Conservation (phyloP, 805 yeast species). For the Yamadazyma nakazawae region DNA sequence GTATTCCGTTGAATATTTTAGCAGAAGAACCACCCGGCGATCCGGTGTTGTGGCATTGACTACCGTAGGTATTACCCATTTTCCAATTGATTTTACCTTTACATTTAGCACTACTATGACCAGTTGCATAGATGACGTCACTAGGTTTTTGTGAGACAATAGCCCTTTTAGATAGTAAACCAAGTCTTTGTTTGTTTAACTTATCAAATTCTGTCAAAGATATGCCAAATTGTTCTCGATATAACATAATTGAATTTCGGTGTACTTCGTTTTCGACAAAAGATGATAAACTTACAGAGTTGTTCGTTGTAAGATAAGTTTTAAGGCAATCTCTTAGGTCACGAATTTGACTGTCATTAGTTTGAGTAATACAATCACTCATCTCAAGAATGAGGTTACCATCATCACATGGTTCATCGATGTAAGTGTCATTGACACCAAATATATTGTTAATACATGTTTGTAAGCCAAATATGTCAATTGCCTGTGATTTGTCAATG, state of each 20-base stretch:
- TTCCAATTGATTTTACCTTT: background rate
- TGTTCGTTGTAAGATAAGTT: background rate
- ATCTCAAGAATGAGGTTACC: background rate
- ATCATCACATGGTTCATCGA: background rate
- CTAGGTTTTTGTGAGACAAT: background rate
- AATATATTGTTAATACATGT: constrained; percentile 21
- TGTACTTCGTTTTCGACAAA: background rate
- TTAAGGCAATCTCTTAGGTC: background rate
- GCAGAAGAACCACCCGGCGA: background rate
- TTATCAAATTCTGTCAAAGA: background rate
- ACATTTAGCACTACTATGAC: background rate
- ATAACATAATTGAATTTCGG: background rate
- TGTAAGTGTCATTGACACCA: background rate
- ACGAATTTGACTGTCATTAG: background rate
- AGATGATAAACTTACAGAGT: background rate
- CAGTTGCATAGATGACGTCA: background rate
- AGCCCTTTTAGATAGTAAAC: background rate
- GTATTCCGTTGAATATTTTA: background rate
- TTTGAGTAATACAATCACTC: background rate
- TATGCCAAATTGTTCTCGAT: background rate
- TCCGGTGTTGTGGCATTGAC: background rate
- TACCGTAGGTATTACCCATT: background rate
- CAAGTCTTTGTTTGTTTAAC: background rate
- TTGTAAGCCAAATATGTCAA: too few relatives aligned
- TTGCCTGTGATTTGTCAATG: too few relatives aligned